Evolutionary conservation across 2,329 filamentous ascomycete species (phyloP).

Genomic region (Chaetomium sp.): DNA sequence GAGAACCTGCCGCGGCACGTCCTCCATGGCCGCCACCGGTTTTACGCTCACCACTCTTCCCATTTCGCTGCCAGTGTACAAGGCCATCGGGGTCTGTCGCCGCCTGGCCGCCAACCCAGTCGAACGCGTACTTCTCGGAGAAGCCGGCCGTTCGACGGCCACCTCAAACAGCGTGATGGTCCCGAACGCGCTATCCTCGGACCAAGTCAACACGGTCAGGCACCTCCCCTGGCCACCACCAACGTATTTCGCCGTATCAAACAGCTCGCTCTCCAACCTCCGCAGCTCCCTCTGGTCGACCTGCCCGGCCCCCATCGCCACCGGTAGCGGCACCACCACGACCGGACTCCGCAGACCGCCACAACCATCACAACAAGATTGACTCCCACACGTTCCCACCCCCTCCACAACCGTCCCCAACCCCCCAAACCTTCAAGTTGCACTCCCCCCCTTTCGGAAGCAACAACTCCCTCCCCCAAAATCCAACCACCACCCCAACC

Average conservation of each 20-base stretch:
- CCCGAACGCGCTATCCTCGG: slow-evolving; percentile 17
- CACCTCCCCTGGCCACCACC: neutral
- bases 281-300: slow-evolving; percentile 11
- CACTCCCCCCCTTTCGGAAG: neutral
- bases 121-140: neutral
- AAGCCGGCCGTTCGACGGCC: neutral
- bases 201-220: slow-evolving; percentile 27
- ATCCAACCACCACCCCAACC: neutral
- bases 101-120: neutral
- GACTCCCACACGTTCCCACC: neutral
- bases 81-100: neutral
- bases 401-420: neutral
- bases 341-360: neutral
- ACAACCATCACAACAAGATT: neutral
- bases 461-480: neutral
- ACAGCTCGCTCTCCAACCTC: slow-evolving; percentile 25
- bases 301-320: neutral
- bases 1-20: slow-evolving; percentile 23
- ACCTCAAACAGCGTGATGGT: slow-evolving; percentile 26
- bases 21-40: slow-evolving; percentile 27
- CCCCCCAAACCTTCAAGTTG: neutral
- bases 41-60: neutral
- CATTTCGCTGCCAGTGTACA: neutral
- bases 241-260: slow-evolving; percentile 27
- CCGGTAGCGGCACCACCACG: neutral